Percentiles rank a stretch among this genome's conserved stretches.
Conservation (phyloP, 208 protist genomes). For the Spongospora subterranea region DNA sequence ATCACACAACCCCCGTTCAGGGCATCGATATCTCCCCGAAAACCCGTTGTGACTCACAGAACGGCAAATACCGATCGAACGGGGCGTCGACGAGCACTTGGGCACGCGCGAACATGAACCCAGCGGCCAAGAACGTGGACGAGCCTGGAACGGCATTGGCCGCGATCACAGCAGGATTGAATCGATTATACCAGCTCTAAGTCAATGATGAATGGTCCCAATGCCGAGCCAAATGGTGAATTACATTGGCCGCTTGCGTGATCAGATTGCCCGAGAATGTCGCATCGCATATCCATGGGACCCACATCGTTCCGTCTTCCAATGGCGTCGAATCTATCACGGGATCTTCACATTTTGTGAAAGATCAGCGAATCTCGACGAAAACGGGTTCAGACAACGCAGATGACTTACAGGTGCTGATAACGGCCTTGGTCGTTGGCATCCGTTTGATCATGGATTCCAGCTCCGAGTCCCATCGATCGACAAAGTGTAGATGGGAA, state of each 20-base stretch:
- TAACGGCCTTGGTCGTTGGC: not conserved
- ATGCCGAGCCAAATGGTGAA: not conserved
- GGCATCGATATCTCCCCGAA: not conserved
- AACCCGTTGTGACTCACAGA: not conserved
- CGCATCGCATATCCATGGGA: not conserved
- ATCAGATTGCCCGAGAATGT: not conserved
- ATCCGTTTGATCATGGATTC: not conserved
- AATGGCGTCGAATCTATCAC: not conserved
- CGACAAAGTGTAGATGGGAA: not conserved
- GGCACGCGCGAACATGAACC: not conserved
- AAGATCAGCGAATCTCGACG: not conserved
- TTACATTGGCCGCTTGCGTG: not conserved
- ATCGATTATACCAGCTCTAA: not conserved
- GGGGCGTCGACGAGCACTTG: not conserved
- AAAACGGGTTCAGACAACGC: not conserved
- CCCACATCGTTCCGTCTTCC: not conserved
- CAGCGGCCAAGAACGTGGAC: slow-evolving; percentile 32
- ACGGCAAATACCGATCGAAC: not conserved
- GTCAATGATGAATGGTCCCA: not conserved
- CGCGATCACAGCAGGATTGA: not conserved
- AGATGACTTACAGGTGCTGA: not conserved
- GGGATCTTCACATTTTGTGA: not conserved
- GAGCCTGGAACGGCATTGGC: not conserved
- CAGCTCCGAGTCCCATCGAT: not conserved
- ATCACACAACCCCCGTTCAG: not conserved